Conservation (phyloP, 73 alveolate genomes). For the Paramecium sonneborni region DNA sequence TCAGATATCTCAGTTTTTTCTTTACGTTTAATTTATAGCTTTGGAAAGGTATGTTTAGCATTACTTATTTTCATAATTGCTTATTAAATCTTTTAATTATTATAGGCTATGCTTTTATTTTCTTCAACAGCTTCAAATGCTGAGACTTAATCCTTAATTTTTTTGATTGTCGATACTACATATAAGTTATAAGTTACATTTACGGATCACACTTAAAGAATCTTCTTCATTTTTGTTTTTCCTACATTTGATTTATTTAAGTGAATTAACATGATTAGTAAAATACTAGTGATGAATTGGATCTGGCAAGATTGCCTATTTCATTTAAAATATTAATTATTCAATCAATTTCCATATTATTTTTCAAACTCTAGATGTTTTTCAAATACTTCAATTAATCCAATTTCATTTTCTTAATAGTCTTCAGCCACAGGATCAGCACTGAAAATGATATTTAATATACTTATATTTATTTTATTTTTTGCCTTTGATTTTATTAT, state of each 20-base stretch:
- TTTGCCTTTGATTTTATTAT: not conserved
- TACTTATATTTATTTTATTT: not conserved
- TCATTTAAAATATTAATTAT: not conserved
- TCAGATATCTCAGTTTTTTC: not conserved
- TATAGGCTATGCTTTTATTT: not conserved
- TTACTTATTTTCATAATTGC: not conserved
- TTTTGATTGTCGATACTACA: not conserved
- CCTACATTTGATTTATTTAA: not conserved
- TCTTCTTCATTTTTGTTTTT: not conserved
- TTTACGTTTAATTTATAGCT: not conserved
- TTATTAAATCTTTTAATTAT: not conserved
- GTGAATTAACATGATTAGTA: not conserved
- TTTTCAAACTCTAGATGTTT: conserved; percentile 52
- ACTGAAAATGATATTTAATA: not conserved
- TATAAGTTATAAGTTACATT: not conserved
- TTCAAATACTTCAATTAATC: conserved; percentile 40
- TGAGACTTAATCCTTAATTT: not conserved
- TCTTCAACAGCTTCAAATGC: not conserved
- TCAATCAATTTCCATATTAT: conserved; percentile 18
- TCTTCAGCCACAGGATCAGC: not conserved
- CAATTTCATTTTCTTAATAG: conserved; percentile 23
- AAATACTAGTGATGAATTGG: not conserved
- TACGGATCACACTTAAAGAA: not conserved
- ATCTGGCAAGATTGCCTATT: conserved; percentile 14
- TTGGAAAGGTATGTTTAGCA: not conserved